These are phyloP conservation scores for Epichloe baconii DNA, from an alignment of 2,329 filamentous ascomycete species.

Conservation along the genomic window DNA sequence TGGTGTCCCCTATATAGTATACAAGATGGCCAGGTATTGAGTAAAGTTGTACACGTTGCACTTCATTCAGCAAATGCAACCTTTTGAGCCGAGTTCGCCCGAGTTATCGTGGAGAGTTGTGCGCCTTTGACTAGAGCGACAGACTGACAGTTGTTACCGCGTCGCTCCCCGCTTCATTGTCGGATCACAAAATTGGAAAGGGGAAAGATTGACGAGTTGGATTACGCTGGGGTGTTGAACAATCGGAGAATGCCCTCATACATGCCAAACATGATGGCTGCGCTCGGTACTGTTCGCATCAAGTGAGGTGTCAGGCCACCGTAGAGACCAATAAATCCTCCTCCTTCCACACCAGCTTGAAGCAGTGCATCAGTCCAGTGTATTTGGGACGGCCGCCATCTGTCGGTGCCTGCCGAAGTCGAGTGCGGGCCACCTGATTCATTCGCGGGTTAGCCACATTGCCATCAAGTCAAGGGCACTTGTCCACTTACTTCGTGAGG, in stretches of 20 bases:
- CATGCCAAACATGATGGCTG: slow-evolving; percentile 94
- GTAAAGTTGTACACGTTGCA: background rate
- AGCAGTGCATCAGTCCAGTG: slow-evolving; percentile 77
- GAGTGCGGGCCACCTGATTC: slow-evolving; percentile 60
- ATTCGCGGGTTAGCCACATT: background rate
- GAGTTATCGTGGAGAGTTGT: background rate
- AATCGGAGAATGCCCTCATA: slow-evolving; percentile 48
- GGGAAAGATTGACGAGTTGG: background rate
- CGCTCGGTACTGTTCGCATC: slow-evolving; percentile 79
- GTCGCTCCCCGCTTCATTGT: background rate
- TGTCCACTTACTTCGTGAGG: slow-evolving; percentile 65
- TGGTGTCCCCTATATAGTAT: background rate
- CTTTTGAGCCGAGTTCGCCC: background rate
- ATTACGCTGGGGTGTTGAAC: slow-evolving; percentile 26
- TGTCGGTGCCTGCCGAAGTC: slow-evolving; percentile 73
- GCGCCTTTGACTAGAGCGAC: background rate
- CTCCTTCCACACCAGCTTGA: slow-evolving; percentile 75
- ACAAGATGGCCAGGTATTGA: background rate
- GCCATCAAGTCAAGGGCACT: background rate
- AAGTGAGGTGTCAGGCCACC: slow-evolving; percentile 87
- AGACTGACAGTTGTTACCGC: too few species aligned
- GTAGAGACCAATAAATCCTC: slow-evolving; percentile 76
- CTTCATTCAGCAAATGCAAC: background rate
- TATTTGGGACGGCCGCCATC: slow-evolving; percentile 66
- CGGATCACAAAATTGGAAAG: background rate